Base-by-base conservation (phyloP, 805 yeast genomes). In the Ogataea haglerorum region DNA sequence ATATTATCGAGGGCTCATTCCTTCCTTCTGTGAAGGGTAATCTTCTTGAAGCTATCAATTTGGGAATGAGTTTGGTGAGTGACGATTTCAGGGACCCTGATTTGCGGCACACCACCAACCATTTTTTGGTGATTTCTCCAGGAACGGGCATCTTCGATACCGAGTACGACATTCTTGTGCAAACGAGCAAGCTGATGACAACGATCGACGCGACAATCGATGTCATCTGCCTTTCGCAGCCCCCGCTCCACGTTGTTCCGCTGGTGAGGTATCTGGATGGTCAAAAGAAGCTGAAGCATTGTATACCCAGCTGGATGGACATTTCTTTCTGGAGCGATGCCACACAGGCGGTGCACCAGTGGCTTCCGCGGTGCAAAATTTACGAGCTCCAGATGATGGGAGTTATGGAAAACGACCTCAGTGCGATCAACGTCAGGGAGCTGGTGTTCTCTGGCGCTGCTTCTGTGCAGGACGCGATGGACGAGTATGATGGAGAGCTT, bases 301-400 rank as follows among this genome's bases (percentile, higher is more conserved):
- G 95, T 58, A 84, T 89, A 9, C 99, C 99, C 1, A 83, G 85
- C 34, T 93, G 99, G 97, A 76, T 93, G 53, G 96, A 95, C 58
- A 83, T 90, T 10, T 89, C 96, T 0, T 93, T 85, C 56, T 93
- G 95, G 85, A 78, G 75, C 39, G 86, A 83, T 36, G 60, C 72
- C 2, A 67, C 70, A 21, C 65, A 68, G 15, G 53, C 62, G 4
- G 63, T 64, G 25, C 68, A 69, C 23, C 84, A 78, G 50, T 91
- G 98, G 97, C 75, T 83, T n/a, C 97, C 99, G 0, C 70, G 93
- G 25, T 89, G 97, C 61, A 88, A 87, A 53, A 90, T 93, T 36
- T 91, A 93, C 60, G 98, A 91, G 54, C 64, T 93, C 14, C 98
- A 93, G 60, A 93, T 93, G 97, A 91, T 91, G 95, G 98, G 98